Conservation (phyloP, 176 grass and related monocot genomes). For the Echinochloa phyllopogon region DNA sequence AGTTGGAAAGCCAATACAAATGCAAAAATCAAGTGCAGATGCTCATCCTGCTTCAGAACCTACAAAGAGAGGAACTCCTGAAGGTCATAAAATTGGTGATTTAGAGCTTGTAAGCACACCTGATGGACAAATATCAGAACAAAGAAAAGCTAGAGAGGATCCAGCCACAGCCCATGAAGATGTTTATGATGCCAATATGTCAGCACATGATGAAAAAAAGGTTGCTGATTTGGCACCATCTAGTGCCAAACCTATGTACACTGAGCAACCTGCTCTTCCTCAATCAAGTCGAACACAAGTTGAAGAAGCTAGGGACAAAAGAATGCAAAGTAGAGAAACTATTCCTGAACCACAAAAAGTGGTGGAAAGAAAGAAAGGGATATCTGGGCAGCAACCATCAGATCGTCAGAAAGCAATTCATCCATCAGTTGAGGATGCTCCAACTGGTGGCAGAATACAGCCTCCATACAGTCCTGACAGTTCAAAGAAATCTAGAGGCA, state of each 20-base stretch:
- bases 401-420: slow-evolving; percentile 30
- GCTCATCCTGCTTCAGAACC: slow-evolving; percentile 20
- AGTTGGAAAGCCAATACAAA: slow-evolving; percentile 30
- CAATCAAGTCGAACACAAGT: slow-evolving; percentile 26
- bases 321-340: slow-evolving; percentile 21
- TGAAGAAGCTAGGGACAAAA: slow-evolving; percentile 22
- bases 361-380: slow-evolving; percentile 23
- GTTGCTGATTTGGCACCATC: slow-evolving; percentile 40
- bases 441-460: slow-evolving; percentile 18
- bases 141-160: slow-evolving; percentile 28
- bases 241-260: slow-evolving; percentile 12
- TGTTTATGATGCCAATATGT: not conserved
- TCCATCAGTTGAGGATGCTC: slow-evolving; percentile 35
- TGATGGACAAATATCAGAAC: slow-evolving; percentile 34
- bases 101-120: not conserved
- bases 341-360: slow-evolving; percentile 22
- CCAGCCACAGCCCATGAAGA: slow-evolving; percentile 21
- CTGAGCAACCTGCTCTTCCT: slow-evolving; percentile 10
- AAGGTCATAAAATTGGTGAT: slow-evolving; percentile 17
- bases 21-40: slow-evolving; percentile 18
- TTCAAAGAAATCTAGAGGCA: slow-evolving; percentile 10
- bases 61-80: slow-evolving; percentile 26
- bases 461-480: not conserved
- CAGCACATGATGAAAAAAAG: slow-evolving; percentile 26
- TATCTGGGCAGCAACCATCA: not conserved